These are phyloP conservation scores for Neurospora africana DNA, from an alignment of 495 filamentous ascomycete species.

Conservation along the genomic window DNA sequence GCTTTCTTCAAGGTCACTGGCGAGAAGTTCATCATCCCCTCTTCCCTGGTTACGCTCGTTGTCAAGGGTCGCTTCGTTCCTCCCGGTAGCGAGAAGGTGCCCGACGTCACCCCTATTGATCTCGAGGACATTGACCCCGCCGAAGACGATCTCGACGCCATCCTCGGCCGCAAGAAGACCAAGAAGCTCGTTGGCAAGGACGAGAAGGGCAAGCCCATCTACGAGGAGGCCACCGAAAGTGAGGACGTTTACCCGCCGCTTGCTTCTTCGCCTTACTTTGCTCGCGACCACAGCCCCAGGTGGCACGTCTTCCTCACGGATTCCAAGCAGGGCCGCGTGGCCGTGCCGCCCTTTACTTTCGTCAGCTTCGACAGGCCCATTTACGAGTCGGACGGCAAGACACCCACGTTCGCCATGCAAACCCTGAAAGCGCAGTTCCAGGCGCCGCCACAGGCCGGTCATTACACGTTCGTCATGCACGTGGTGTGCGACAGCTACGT, in stretches of 20 bases:
- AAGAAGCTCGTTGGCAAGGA: slow-evolving; percentile 49
- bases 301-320: slow-evolving; percentile 95
- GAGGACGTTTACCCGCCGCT: slow-evolving; percentile 69
- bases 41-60: slow-evolving; percentile 84
- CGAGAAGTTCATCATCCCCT: slow-evolving; percentile 85
- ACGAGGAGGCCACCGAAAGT: slow-evolving; percentile 27
- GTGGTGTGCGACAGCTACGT: slow-evolving; percentile 88
- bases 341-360: slow-evolving; percentile 89
- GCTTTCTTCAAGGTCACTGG: slow-evolving; percentile 98
- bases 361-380: slow-evolving; percentile 80
- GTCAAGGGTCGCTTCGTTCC: slow-evolving; percentile 92
- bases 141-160: slow-evolving; percentile 82
- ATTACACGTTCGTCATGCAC: slow-evolving; percentile 88
- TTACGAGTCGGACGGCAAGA: slow-evolving; percentile 55
- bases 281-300: slow-evolving; percentile 75
- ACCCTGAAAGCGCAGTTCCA: slow-evolving; percentile 97
- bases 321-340: slow-evolving; percentile 85
- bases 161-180: slow-evolving; percentile 70
- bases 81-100: slow-evolving; percentile 63
- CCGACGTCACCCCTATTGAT: slow-evolving; percentile 62
- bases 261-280: slow-evolving; percentile 78
- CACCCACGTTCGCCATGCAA: slow-evolving; percentile 80
- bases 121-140: slow-evolving; percentile 86
- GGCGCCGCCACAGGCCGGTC: slow-evolving; percentile 82
- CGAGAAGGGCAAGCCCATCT: slow-evolving; percentile 42